Percentiles rank a stretch among this genome's conserved stretches.
These are phyloP conservation scores for Colletotrichum noveboracense DNA, from an alignment of 2,329 filamentous ascomycete genomes.

Conservation along the genomic window DNA sequence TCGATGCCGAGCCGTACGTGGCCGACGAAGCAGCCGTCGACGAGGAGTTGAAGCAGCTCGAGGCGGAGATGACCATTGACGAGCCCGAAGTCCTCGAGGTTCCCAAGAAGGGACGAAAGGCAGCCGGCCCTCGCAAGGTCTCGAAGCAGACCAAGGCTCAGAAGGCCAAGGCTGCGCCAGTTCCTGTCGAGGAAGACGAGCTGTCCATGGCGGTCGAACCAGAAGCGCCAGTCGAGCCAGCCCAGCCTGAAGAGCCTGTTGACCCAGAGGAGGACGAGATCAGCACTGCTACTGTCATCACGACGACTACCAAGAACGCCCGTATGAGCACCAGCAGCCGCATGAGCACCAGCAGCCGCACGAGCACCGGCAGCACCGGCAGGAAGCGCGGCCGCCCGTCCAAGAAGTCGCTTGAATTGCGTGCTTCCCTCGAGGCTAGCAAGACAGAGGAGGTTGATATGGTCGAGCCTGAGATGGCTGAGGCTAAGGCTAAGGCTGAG, in stretches of 20 bases:
- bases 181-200: conserved; percentile 22
- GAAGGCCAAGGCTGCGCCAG: conserved; percentile 43
- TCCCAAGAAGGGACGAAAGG: conserved; percentile 61
- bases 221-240: not conserved
- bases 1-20: conserved; percentile 51
- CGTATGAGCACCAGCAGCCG: conserved; percentile 4
- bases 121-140: conserved; percentile 50
- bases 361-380: conserved; percentile 14
- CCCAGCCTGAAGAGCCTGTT: conserved; percentile 12
- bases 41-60: conserved; percentile 54
- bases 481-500: too few relatives aligned
- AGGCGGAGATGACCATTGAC: conserved; percentile 48
- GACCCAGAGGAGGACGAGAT: conserved; percentile 38
- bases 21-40: conserved; percentile 55
- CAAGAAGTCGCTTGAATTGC: conserved; percentile 33
- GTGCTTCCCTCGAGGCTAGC: conserved; percentile 19
- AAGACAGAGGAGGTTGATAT: not conserved
- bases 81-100: conserved; percentile 44
- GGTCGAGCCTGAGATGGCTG: not conserved
- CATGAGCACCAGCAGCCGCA: not conserved
- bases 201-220: conserved; percentile 23
- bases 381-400: conserved; percentile 38
- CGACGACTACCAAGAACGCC: conserved; percentile 35
- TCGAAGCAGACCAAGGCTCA: conserved; percentile 57
- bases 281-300: conserved; percentile 49